A percentile compares a stretch with the other conserved stretches of the same genome.
Evolutionary conservation across 208 protist genomes (phyloP).

Genomic region (Wallacemonas rigidus): DNA sequence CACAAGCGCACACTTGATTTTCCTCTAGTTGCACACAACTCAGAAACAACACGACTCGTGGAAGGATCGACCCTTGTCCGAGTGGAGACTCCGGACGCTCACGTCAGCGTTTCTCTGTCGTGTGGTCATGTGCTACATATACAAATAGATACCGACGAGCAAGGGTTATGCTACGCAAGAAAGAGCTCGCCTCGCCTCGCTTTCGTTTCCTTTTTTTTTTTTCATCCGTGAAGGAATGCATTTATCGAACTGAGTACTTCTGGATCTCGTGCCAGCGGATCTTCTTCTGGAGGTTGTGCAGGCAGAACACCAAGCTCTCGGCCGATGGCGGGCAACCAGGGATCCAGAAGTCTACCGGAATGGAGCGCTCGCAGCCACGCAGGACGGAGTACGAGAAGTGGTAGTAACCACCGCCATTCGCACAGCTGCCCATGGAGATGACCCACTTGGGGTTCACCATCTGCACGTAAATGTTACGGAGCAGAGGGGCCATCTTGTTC

Average conservation of each 20-base stretch:
- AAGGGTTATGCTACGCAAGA: too few species aligned
- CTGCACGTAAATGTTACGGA: constrained; percentile 97
- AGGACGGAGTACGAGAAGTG: constrained; percentile 98
- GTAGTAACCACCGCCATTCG: constrained; percentile 99
- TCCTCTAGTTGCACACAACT: too few species aligned
- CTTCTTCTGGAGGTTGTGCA: constrained; percentile 93
- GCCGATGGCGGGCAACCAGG: constrained; percentile 98
- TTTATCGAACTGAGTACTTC: constrained; percentile 87
- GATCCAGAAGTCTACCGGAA: constrained; percentile 99
- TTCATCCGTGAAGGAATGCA: neutral
- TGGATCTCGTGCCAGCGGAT: constrained; percentile 94
- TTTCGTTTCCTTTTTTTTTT: too few species aligned
- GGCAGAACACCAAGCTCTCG: constrained; percentile 91
- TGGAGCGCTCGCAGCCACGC: constrained; percentile 96
- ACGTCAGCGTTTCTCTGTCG: too few species aligned
- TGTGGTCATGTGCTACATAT: too few species aligned
- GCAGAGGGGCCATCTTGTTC: constrained; percentile 99
- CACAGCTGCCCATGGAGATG: constrained; percentile 96
- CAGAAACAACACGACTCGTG: too few species aligned
- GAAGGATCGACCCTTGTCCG: too few species aligned
- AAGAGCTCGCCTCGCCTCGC: too few species aligned
- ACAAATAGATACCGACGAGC: too few species aligned
- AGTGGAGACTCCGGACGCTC: too few species aligned
- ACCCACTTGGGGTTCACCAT: constrained; percentile 97
- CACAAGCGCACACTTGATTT: too few species aligned